A percentile compares a stretch with the other conserved stretches of the same genome.
phyloP scores from a whole-genome alignment of 495 filamentous ascomycete genomes.

The Cladorrhinum samala region DNA sequence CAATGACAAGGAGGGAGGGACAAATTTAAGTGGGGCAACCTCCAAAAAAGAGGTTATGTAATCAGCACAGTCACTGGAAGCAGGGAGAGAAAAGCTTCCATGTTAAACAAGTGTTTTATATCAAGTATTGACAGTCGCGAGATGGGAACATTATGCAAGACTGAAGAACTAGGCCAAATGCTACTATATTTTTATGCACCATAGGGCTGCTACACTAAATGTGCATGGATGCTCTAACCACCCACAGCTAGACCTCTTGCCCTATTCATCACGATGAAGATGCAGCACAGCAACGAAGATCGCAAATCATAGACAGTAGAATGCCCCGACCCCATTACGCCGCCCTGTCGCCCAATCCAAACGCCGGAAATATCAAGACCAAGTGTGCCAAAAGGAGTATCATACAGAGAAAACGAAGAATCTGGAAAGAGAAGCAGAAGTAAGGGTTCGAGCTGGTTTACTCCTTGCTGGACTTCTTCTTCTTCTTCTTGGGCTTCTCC shows the following conservation, averaged over 20 bases:
- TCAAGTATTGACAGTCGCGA: no score
- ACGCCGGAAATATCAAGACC: conserved; percentile 26
- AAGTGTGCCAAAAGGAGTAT: conserved; percentile 28
- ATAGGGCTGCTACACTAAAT: neutral
- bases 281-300: conserved; percentile 16
- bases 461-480: conserved; percentile 43
- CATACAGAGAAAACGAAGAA: conserved; percentile 29
- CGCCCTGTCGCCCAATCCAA: conserved; percentile 24
- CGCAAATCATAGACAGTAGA: conserved; percentile 18
- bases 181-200: conserved; percentile 5
- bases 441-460: conserved; percentile 17
- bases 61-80: neutral
- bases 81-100: no score
- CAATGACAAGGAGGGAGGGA: no score
- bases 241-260: conserved; percentile 3
- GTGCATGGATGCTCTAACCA: conserved; percentile 3
- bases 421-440: conserved; percentile 13
- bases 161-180: neutral
- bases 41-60: neutral
- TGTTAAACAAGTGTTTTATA: no score
- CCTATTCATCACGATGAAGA: conserved; percentile 18
- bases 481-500: conserved; percentile 40
- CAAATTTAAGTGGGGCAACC: conserved; percentile 22
- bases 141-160: no score
- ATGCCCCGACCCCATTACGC: conserved; percentile 17